Conservation (phyloP, 1,139 yeast genomes). For the Candida gigantensis region DNA sequence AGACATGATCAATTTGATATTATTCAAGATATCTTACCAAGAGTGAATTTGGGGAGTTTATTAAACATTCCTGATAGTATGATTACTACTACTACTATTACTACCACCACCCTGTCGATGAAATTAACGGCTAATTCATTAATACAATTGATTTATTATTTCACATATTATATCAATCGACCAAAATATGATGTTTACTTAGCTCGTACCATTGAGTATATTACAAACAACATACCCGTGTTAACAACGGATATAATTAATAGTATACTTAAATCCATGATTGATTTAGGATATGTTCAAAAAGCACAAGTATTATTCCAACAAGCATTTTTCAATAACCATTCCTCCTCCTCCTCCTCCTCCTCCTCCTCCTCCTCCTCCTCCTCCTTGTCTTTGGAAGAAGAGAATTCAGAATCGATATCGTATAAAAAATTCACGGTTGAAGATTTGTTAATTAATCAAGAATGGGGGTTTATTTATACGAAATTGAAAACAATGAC, state of each 20-base stretch:
- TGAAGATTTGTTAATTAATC: slow-evolving; percentile 19
- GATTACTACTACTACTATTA: not conserved
- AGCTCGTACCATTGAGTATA: slow-evolving; percentile 8
- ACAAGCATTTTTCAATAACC: slow-evolving; percentile 10
- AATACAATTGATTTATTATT: slow-evolving; percentile 16
- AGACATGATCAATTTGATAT: slow-evolving; percentile 23
- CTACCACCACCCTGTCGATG: not conserved
- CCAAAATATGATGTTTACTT: slow-evolving; percentile 9
- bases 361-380: too few species aligned
- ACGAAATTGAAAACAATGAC: slow-evolving; percentile 30
- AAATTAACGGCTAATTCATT: slow-evolving; percentile 15
- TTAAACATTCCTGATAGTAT: slow-evolving; percentile 5
- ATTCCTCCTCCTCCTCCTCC: too few species aligned
- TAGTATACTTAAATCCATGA: slow-evolving; percentile 10
- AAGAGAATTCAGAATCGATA: slow-evolving; percentile 10
- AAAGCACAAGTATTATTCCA: slow-evolving; percentile 14
- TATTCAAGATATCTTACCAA: slow-evolving; percentile 16
- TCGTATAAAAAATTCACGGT: slow-evolving; percentile 19
- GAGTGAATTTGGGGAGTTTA: slow-evolving; percentile 11
- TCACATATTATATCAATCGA: slow-evolving; percentile 13
- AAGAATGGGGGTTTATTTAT: slow-evolving; percentile 20
- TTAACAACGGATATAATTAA: slow-evolving; percentile 12
- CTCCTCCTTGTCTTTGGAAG: too few species aligned
- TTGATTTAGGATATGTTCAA: slow-evolving; percentile 10
- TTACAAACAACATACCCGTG: slow-evolving; percentile 6